Base-by-base conservation (phyloP, 2,329 filamentous ascomycete species). In the Aspergillus unguis region DNA sequence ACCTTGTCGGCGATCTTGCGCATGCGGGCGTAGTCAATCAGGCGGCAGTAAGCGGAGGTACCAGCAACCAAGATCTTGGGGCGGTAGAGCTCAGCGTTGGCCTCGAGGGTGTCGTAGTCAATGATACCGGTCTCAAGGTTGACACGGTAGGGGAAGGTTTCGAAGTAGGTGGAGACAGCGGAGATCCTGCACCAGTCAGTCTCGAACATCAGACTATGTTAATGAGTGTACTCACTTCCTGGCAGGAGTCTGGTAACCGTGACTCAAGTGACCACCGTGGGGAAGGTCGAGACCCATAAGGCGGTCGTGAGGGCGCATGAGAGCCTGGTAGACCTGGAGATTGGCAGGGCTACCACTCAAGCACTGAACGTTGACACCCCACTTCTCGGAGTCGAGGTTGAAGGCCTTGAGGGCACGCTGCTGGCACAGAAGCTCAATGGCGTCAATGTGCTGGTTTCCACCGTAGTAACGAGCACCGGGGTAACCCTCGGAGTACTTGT, bases 401-500 rank as follows among this genome's bases (percentile, higher is more conserved):
- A 97, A 99, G 54, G 92, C 87, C 77, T 90, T 83, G 59, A 99
- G 87, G 61, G 94, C 94, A 77, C 94, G 88, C 74, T 85, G 82
- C 81, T 99, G 94, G 84, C 94, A 99, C 56, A 94, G 87, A 62
- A 88, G 83, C 83, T 99, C 94, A 68, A 96, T 91, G 76, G 90
- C 82, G 75, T 99, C 94, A 64, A 99, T 99, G 83, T 94, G 90
- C 82, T 99, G 88, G 81, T 99, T 99, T 71, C 94, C 94, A 71
- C 94, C 94, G 71, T 99, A 99, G 84, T 99, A 99, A 76, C 94
- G 87, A 66, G 94, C 94, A 72, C 94, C 94, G 63, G 94, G 94
- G 76, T 96, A 96, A 62, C 94, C 94, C 82, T 99, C 94, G 17
- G 91, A 96, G 84, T 99, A 99, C 81, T 99, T 99, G 85, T 99